These are phyloP conservation scores for Venustampulla echinocandica DNA, from an alignment of 495 filamentous ascomycete species.

Conservation along the genomic window DNA sequence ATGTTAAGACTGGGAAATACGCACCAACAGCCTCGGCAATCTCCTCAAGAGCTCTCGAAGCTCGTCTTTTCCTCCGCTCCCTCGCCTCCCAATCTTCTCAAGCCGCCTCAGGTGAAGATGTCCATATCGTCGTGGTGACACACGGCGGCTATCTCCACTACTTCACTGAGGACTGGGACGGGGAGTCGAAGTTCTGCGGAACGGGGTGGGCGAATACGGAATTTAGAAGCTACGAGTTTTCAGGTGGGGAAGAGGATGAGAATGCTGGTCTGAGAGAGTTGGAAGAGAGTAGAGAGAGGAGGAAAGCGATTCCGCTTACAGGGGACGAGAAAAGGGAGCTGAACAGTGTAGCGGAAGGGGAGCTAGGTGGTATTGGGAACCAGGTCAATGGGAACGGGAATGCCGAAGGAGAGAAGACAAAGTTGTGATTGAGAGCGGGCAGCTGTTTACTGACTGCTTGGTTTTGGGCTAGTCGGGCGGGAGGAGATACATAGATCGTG, in stretches of 20 bases:
- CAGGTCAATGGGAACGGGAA: constrained; percentile 15
- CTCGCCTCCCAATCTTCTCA: constrained; percentile 36
- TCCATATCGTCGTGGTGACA: constrained; percentile 61
- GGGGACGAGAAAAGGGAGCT: constrained; percentile 35
- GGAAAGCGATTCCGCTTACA: constrained; percentile 40
- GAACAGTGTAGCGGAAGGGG: constrained; percentile 16
- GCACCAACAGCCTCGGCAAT: constrained; percentile 50
- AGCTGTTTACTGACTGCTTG: not conserved
- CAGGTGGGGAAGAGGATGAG: constrained; percentile 42
- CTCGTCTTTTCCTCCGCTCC: constrained; percentile 60
- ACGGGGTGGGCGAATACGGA: constrained; percentile 86
- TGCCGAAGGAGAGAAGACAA: not conserved
- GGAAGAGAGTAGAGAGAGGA: constrained; percentile 42
- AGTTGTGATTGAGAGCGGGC: constrained; percentile 9
- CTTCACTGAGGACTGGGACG: constrained; percentile 76
- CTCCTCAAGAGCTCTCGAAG: constrained; percentile 50
- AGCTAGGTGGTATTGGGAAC: constrained; percentile 19
- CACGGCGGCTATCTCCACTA: constrained; percentile 69
- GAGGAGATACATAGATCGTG: not conserved
- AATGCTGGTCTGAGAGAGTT: constrained; percentile 54
- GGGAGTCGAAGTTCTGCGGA: constrained; percentile 44
- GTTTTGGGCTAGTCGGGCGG: not conserved
- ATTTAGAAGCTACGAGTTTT: constrained; percentile 66
- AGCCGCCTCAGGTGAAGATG: constrained; percentile 30
- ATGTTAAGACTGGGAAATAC: constrained; percentile 56